phyloP scores from a whole-genome alignment of 2,329 filamentous ascomycete genomes.

The Chrysoporthe deuterocubensis region DNA sequence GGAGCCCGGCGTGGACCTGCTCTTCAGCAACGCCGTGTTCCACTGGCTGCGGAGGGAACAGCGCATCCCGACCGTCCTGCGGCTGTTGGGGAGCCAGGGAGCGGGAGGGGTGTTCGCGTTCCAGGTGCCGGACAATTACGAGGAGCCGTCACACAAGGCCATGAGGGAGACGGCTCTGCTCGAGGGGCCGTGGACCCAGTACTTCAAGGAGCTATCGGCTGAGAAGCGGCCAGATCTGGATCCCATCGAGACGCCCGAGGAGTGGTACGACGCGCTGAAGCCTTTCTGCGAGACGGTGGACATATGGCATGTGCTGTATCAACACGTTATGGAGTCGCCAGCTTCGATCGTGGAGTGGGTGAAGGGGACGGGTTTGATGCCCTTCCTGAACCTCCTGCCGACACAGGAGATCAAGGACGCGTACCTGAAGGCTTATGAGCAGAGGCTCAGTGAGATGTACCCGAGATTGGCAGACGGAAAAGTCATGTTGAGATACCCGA shows the following conservation, averaged over 20 bases:
- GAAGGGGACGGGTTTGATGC: slow-evolving; percentile 58
- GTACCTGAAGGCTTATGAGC: slow-evolving; percentile 53
- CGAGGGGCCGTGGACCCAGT: slow-evolving; percentile 31
- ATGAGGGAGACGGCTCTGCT: slow-evolving; percentile 52
- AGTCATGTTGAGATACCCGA: slow-evolving; percentile 59
- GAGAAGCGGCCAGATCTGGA: slow-evolving; percentile 46
- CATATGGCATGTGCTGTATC: slow-evolving; percentile 59
- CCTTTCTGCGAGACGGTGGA: slow-evolving; percentile 49
- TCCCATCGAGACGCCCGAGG: slow-evolving; percentile 49
- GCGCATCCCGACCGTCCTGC: slow-evolving; percentile 50
- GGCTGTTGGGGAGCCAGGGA: slow-evolving; percentile 45
- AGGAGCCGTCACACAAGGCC: slow-evolving; percentile 50
- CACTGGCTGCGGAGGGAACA: slow-evolving; percentile 55
- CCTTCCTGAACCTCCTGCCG: slow-evolving; percentile 54
- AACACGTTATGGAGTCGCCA: slow-evolving; percentile 54
- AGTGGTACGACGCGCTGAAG: slow-evolving; percentile 54
- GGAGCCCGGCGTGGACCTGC: slow-evolving; percentile 42
- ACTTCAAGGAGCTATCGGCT: slow-evolving; percentile 28
- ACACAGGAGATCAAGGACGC: slow-evolving; percentile 42
- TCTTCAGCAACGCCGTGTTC: slow-evolving; percentile 62
- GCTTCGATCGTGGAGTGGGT: slow-evolving; percentile 63
- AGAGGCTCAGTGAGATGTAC: slow-evolving; percentile 49
- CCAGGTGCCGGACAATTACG: slow-evolving; percentile 54
- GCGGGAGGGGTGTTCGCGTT: slow-evolving; percentile 56
- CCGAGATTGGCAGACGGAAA: slow-evolving; percentile 51